Percentiles rank a stretch among this genome's conserved stretches.
Evolutionary conservation across 148 eudicot genomes (phyloP).

Genomic region (Simmondsia chinensis): DNA sequence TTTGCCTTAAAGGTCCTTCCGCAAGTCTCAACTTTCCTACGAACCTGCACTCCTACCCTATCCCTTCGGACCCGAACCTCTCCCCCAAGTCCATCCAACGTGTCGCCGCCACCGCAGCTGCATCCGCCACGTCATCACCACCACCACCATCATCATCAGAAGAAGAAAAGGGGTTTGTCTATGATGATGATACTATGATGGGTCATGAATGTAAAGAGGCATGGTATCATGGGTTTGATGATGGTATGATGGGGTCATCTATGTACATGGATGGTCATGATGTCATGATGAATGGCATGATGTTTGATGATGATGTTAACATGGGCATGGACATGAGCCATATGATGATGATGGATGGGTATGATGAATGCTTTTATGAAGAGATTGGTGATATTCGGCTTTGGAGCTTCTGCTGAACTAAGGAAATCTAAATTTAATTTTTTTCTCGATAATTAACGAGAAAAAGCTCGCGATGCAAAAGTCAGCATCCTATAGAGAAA

Average conservation of each 20-base stretch:
- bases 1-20: conserved; percentile 74
- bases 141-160: too few species aligned
- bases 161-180: conserved; percentile 1
- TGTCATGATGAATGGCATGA: conserved; percentile 26
- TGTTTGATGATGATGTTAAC: conserved; percentile 36
- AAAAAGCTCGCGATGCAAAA: too few species aligned
- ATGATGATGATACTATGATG: conserved; percentile 18
- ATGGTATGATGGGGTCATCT: background rate
- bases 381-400: conserved; percentile 60
- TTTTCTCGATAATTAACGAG: too few species aligned
- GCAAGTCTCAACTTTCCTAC: conserved; percentile 72
- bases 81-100: conserved; percentile 75
- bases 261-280: conserved; percentile 22
- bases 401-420: conserved; percentile 58
- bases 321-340: too few species aligned
- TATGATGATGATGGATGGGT: conserved; percentile 21
- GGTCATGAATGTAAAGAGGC: conserved; percentile 17
- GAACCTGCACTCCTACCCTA: background rate
- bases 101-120: conserved; percentile 66
- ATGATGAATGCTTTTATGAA: conserved; percentile 34
- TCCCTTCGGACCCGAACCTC: conserved; percentile 8
- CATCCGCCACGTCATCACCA: conserved; percentile 15
- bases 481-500: too few species aligned
- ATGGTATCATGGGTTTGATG: too few species aligned
- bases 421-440: conserved; percentile 1